These are phyloP conservation scores for Eimeria necatrix DNA, from an alignment of 169 alveolate genomes.

Conservation along the genomic window DNA sequence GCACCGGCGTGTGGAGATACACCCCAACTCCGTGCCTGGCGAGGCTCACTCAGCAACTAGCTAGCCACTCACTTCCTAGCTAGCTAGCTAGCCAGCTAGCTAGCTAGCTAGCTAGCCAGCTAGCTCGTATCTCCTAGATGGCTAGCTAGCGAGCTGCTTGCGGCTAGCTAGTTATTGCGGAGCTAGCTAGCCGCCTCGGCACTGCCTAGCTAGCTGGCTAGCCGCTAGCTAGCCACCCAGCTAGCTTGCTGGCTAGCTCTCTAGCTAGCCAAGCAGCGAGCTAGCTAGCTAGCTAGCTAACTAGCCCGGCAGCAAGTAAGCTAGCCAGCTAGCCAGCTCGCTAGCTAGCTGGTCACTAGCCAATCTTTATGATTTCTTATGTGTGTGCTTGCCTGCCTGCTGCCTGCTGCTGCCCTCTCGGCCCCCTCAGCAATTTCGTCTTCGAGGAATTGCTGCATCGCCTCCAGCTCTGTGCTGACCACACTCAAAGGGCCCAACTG, in stretches of 20 bases:
- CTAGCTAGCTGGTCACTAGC: neutral
- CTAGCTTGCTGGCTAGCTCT: neutral
- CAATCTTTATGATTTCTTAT: neutral
- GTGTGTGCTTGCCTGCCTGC: neutral
- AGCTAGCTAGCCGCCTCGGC: neutral
- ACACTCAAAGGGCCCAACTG: slow-evolving; percentile 25
- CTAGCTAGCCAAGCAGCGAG: neutral
- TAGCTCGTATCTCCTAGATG: too few species aligned
- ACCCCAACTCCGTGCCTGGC: neutral
- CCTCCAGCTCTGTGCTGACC: slow-evolving; percentile 21
- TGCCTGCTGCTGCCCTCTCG: neutral
- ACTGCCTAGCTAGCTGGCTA: neutral
- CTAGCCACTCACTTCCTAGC: too few species aligned
- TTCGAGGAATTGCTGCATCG: neutral
- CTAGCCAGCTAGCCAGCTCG: neutral
- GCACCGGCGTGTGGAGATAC: neutral
- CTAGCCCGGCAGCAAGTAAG: neutral
- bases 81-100: neutral
- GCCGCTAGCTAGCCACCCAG: neutral
- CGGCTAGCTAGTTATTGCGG: too few species aligned
- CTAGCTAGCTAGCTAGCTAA: neutral
- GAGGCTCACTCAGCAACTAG: too few species aligned
- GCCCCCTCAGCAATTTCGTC: neutral
- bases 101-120: neutral
- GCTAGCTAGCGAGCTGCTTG: neutral